A percentile compares a stretch with the other conserved stretches of the same genome.
Evolutionary conservation across 164 flowering plant genomes (phyloP).

Genomic region (Euptelea pleiosperma): DNA sequence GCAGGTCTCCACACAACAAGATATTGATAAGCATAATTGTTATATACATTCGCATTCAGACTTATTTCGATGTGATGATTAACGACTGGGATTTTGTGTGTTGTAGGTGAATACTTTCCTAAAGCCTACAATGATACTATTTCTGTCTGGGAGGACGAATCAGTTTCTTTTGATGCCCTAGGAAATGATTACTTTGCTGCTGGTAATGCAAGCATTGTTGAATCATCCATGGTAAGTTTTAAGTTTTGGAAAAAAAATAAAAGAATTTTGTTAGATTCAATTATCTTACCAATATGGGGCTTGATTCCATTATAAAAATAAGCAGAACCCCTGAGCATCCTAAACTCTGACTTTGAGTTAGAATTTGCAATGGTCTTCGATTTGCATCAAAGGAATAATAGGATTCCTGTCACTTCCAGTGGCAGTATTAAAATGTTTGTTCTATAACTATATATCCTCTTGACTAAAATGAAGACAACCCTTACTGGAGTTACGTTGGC

Average conservation of each 20-base stretch:
- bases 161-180: constrained; percentile 66
- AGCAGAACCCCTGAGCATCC: too few species aligned
- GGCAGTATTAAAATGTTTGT: too few species aligned
- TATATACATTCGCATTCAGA: not conserved
- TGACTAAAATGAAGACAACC: too few species aligned
- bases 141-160: constrained; percentile 93
- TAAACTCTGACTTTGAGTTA: too few species aligned
- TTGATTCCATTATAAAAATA: too few species aligned
- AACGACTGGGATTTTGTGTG: not conserved
- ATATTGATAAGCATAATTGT: not conserved
- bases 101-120: constrained; percentile 84
- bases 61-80: not conserved
- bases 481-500: too few species aligned
- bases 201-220: constrained; percentile 47
- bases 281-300: too few species aligned
- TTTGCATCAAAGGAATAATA: too few species aligned
- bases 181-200: constrained; percentile 69
- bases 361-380: too few species aligned
- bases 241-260: not conserved
- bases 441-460: too few species aligned
- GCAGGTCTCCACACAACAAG: not conserved
- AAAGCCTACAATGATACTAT: constrained; percentile 52
- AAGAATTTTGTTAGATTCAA: too few species aligned
- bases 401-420: too few species aligned
- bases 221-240: constrained; percentile 48